phyloP scores from a whole-genome alignment of 768 basidiomycete genomes.

The Pisolithus sp. region DNA sequence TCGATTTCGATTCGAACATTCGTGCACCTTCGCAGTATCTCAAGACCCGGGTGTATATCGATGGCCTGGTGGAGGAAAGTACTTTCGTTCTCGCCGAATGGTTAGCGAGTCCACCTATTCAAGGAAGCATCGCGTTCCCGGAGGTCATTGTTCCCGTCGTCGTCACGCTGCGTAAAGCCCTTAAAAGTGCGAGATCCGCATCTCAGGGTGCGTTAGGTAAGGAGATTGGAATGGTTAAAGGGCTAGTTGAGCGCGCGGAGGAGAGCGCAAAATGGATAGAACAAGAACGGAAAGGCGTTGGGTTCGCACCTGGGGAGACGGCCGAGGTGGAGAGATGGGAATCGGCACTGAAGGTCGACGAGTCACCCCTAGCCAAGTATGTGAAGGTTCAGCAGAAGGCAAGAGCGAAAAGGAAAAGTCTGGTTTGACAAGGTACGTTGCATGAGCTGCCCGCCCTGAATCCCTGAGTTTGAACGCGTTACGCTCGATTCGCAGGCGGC shows the following conservation, averaged over 20 bases:
- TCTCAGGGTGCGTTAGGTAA: conserved; percentile 37
- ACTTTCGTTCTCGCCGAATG: conserved; percentile 76
- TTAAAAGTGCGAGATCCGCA: conserved; percentile 55
- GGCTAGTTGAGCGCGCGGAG: conserved; percentile 80
- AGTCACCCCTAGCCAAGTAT: conserved; percentile 77
- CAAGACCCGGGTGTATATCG: conserved; percentile 79
- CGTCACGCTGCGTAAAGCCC: conserved; percentile 60
- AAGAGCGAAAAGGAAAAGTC: conserved; percentile 62
- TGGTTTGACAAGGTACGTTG: conserved; percentile 69
- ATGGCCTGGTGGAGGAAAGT: conserved; percentile 78
- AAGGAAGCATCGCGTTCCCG: conserved; percentile 88
- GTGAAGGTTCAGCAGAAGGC: conserved; percentile 76
- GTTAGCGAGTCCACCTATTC: conserved; percentile 62
- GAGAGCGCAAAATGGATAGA: conserved; percentile 79
- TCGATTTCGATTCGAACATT: conserved; percentile 85
- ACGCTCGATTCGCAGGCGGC: conserved; percentile 45
- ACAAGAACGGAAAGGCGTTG: conserved; percentile 57
- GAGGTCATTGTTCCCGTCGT: conserved; percentile 81
- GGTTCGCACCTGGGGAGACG: conserved; percentile 69
- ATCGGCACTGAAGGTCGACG: conserved; percentile 48
- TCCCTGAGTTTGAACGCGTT: conserved; percentile 8
- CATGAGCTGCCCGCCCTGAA: background rate
- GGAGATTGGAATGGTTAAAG: conserved; percentile 60
- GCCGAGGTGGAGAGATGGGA: conserved; percentile 73
- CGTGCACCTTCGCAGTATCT: conserved; percentile 85